Conservation (phyloP, 306 rosid genomes). For the Fragaria ananassa region DNA sequence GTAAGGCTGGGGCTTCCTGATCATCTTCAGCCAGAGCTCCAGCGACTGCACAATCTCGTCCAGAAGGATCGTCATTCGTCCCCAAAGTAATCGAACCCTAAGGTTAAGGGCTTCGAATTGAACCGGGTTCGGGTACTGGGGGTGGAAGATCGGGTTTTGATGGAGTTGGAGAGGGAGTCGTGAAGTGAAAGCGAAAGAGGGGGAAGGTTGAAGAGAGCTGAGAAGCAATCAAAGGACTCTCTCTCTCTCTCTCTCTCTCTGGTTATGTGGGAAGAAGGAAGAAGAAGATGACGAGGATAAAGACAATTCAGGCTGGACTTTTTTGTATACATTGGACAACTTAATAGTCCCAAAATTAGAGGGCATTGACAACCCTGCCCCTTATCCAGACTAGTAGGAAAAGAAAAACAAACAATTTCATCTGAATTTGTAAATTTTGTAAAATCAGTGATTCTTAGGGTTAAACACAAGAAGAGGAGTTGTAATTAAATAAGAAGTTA, state of each 20-base stretch:
- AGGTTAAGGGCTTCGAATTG: not conserved
- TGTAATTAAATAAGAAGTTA: no score
- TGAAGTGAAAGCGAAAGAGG: not conserved
- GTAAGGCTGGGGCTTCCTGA: slow-evolving; percentile 51
- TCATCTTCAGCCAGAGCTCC: slow-evolving; percentile 71
- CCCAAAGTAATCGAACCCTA: slow-evolving; percentile 5
- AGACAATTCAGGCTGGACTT: not conserved
- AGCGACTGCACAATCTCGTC: slow-evolving; percentile 65
- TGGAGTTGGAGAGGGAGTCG: not conserved
- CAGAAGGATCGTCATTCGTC: slow-evolving; percentile 55
- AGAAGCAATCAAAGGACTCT: not conserved
- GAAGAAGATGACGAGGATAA: not conserved
- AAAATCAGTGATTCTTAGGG: not conserved
- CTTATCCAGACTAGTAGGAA: not conserved
- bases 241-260: not conserved
- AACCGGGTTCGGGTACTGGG: not conserved
- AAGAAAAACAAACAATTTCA: not conserved
- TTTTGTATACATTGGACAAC: not conserved
- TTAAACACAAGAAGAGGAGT: no score
- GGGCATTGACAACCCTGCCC: not conserved
- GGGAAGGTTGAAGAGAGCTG: not conserved
- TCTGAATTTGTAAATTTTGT: not conserved
- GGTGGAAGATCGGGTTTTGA: not conserved
- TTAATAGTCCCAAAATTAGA: not conserved
- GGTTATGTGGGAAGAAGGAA: not conserved